These are phyloP conservation scores for Viridothelium virens DNA, from an alignment of 495 filamentous ascomycete species.

Conservation along the genomic window DNA sequence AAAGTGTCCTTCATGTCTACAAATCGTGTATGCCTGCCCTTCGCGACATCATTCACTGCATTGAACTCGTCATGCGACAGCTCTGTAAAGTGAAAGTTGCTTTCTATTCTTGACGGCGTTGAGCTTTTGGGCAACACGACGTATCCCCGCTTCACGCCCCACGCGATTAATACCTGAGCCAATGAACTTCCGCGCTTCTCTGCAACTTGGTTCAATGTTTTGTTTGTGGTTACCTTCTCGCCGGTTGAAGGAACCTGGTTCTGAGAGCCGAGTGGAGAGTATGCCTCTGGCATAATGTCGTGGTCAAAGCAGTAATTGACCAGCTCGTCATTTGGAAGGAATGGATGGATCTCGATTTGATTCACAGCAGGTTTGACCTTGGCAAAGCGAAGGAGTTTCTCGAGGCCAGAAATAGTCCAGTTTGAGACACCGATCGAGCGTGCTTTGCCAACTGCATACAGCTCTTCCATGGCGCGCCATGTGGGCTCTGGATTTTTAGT, in stretches of 20 bases:
- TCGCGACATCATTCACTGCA: slow-evolving; percentile 53
- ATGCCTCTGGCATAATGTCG: slow-evolving; percentile 29
- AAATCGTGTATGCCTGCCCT: slow-evolving; percentile 57
- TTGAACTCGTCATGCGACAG: slow-evolving; percentile 48
- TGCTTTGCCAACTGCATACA: slow-evolving; percentile 25
- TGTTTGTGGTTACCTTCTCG: slow-evolving; percentile 55
- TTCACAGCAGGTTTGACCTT: slow-evolving; percentile 29
- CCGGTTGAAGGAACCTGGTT: slow-evolving; percentile 60
- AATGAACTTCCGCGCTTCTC: slow-evolving; percentile 40
- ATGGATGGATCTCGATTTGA: slow-evolving; percentile 33
- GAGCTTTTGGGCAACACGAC: slow-evolving; percentile 56
- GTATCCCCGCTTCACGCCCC: slow-evolving; percentile 47
- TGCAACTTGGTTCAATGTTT: slow-evolving; percentile 42
- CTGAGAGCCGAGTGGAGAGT: slow-evolving; percentile 42
- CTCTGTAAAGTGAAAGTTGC: slow-evolving; percentile 47
- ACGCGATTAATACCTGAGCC: slow-evolving; percentile 46
- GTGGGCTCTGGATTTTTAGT: slow-evolving; percentile 47
- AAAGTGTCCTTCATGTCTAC: slow-evolving; percentile 76
- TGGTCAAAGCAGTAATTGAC: slow-evolving; percentile 28
- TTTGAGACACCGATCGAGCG: slow-evolving; percentile 32
- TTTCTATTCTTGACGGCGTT: slow-evolving; percentile 49
- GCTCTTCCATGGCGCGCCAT: slow-evolving; percentile 32
- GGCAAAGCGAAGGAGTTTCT: slow-evolving; percentile 24
- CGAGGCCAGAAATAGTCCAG: slow-evolving; percentile 30
- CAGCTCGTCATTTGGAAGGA: slow-evolving; percentile 28